phyloP scores from a whole-genome alignment of 108 stramenopile genomes.

The Cyclotella baltica region DNA sequence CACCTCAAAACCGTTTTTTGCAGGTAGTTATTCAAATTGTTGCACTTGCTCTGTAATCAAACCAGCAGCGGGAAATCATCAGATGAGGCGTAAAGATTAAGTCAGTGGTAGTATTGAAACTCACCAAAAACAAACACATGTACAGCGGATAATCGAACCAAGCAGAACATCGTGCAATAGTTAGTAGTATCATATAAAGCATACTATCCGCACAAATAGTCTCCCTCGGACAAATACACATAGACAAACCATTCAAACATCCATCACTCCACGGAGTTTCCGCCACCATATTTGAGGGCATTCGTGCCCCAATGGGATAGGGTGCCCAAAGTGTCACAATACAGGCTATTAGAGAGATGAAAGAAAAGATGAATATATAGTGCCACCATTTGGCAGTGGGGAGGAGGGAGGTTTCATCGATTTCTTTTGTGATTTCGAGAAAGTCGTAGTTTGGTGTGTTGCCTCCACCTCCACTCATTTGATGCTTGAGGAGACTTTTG shows the following conservation, averaged over 20 bases:
- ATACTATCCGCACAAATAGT: slow-evolving; percentile 27
- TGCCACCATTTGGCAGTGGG: slow-evolving; percentile 20
- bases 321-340: slow-evolving; percentile 16
- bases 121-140: slow-evolving; percentile 36
- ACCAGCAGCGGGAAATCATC: no score
- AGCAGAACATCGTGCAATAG: slow-evolving; percentile 20
- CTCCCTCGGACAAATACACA: slow-evolving; percentile 40
- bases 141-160: slow-evolving; percentile 45
- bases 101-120: no score
- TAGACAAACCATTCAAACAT: slow-evolving; percentile 8
- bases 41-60: slow-evolving; percentile 24
- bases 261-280: slow-evolving; percentile 11
- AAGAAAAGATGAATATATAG: slow-evolving; percentile 23
- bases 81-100: no score
- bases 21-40: slow-evolving; percentile 29
- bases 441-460: background rate
- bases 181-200: slow-evolving; percentile 22
- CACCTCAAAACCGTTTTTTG: slow-evolving; percentile 23
- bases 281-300: slow-evolving; percentile 22
- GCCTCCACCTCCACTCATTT: background rate
- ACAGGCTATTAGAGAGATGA: slow-evolving; percentile 22
- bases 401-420: background rate
- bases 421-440: background rate
- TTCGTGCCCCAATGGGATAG: slow-evolving; percentile 17
- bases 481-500: background rate